phyloP scores from a whole-genome alignment of 176 grass and related monocot species.

The Hordeum marinum region DNA sequence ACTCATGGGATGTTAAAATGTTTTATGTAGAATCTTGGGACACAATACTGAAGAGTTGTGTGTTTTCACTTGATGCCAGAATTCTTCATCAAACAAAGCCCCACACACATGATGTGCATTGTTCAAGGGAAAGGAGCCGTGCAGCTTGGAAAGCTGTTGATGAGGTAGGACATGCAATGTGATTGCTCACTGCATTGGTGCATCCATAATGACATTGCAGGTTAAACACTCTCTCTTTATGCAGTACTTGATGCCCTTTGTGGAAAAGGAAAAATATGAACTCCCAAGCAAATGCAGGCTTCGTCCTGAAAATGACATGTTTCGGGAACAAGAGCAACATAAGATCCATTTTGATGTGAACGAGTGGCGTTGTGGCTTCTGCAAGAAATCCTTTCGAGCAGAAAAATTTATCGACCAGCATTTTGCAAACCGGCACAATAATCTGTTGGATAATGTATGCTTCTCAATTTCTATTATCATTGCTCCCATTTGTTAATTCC shows the following conservation, averaged over 20 bases:
- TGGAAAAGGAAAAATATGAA: slow-evolving; percentile 82
- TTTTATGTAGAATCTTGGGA: slow-evolving; percentile 9
- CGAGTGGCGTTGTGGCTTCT: slow-evolving; percentile 92
- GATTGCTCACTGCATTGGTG: background rate
- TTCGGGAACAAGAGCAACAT: slow-evolving; percentile 85
- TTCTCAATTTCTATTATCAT: background rate
- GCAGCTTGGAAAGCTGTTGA: slow-evolving; percentile 83
- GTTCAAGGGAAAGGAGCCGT: slow-evolving; percentile 91
- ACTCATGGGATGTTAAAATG: background rate
- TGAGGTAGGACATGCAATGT: slow-evolving; percentile 49
- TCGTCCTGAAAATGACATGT: slow-evolving; percentile 80
- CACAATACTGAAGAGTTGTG: slow-evolving; percentile 5
- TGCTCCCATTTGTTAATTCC: background rate
- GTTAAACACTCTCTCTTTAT: slow-evolving; percentile 15
- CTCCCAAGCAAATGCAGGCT: slow-evolving; percentile 81
- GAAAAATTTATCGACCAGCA: slow-evolving; percentile 97
- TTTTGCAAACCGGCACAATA: slow-evolving; percentile 87
- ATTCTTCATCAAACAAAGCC: slow-evolving; percentile 56
- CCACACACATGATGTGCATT: slow-evolving; percentile 65
- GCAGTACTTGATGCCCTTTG: slow-evolving; percentile 95
- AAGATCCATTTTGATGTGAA: slow-evolving; percentile 89
- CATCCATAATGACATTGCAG: slow-evolving; percentile 11
- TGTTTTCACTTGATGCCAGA: slow-evolving; percentile 44
- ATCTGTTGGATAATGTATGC: slow-evolving; percentile 72
- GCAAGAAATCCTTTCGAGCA: slow-evolving; percentile 91